Percentiles rank a stretch among this genome's conserved stretches.
These are phyloP conservation scores for Clarireedia paspali DNA, from an alignment of 2,329 filamentous ascomycete species.

Conservation along the genomic window DNA sequence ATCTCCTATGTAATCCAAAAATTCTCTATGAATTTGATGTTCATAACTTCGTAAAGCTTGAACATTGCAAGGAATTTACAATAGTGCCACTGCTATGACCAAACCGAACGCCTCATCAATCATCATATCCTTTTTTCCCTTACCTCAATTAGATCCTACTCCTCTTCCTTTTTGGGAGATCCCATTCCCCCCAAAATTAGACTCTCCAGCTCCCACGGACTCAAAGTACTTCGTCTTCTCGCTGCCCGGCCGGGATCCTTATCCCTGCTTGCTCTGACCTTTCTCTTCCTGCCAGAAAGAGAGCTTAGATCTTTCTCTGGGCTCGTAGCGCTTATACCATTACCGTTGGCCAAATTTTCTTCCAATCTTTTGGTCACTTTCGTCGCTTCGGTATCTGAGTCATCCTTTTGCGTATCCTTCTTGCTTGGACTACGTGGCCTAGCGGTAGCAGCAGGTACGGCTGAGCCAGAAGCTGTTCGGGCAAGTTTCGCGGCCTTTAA, in stretches of 20 bases:
- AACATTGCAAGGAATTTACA: neutral
- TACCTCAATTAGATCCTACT: neutral
- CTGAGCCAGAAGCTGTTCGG: constrained; percentile 12
- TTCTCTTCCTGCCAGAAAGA: constrained; percentile 30
- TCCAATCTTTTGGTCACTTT: constrained; percentile 25
- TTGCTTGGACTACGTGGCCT: constrained; percentile 2
- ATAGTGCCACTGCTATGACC: neutral
- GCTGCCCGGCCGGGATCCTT: constrained; percentile 39
- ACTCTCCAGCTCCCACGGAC: constrained; percentile 64
- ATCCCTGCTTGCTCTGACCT: constrained; percentile 31
- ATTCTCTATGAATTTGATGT: neutral
- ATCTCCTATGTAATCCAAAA: neutral
- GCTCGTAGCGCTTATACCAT: neutral
- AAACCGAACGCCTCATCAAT: neutral
- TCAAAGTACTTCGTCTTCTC: constrained; percentile 66
- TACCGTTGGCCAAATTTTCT: constrained; percentile 10
- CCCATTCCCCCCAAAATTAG: constrained; percentile 41
- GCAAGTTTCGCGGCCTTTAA: constrained; percentile 44
- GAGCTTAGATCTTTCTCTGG: constrained; percentile 9
- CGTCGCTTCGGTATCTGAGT: constrained; percentile 8
- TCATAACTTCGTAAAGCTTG: constrained; percentile 4
- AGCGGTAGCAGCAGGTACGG: neutral
- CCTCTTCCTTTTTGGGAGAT: constrained; percentile 6
- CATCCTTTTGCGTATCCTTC: neutral
- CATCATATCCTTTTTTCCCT: neutral